Evolutionary conservation across 306 rosid species (phyloP), one percentile per base, ranked within the genome.

Genomic region (Quercus wislizeni): DNA sequence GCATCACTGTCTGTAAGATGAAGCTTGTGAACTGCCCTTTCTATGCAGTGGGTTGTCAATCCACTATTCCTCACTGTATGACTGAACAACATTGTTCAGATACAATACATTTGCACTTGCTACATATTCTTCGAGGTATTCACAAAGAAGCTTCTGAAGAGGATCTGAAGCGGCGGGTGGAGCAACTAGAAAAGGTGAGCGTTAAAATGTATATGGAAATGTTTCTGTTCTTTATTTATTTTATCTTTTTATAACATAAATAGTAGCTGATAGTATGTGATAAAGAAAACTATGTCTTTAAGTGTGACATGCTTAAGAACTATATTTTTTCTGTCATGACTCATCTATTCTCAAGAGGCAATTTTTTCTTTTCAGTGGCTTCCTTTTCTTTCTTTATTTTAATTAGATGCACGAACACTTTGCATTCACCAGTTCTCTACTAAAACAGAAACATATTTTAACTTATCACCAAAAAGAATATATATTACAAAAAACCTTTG

Each of bases 1-100:
- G 98, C 73, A 85, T 94, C 69, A 92, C 98, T 4, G 83, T 82
- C 17, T 94, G 98, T 87, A 85, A 94, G 15, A 94, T 94, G 98
- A 94, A 89, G 89, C 89, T 94, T 76, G 91, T 90, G 51, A 90
- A 88, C 58, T 94, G 98, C 81, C 94, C 96, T 27, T 94, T 94
- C 74, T 85, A 90, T 85, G 75, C 90, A 10, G 76, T 89, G 72
- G 97, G 98, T 68, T 94, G 98, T 65, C 87, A 83, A 49, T 87
- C 89, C 55, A 77, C 93, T 15, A 46, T 92, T 30, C 88, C 92
- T 7, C 87, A 92, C 43, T 78, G 87, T 78, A 28, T 77, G 86
- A 84, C 88, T 58, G 89, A 85, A 23, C 83, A 85, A 28, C 98
- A 94, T 84, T 74, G 77, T 83, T 78, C 82, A 4, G 87, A 87